These are phyloP conservation scores for Aspergillus ellipticus DNA, from an alignment of 495 filamentous ascomycete species.

Conservation along the genomic window DNA sequence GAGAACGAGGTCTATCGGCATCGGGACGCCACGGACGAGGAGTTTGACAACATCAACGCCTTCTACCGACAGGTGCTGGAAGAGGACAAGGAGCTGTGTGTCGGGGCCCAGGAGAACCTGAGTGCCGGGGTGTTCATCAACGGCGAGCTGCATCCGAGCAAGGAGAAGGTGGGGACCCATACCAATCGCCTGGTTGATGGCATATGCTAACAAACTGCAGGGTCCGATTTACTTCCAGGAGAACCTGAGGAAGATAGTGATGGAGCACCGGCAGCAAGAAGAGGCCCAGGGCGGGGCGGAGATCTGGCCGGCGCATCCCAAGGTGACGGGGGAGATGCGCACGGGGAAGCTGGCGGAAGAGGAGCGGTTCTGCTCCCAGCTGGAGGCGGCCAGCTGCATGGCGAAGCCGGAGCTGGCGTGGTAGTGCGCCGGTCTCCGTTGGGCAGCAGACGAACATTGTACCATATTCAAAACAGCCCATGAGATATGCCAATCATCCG, in stretches of 20 bases:
- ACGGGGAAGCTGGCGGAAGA: constrained; percentile 22
- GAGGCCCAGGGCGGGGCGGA: constrained; percentile 34
- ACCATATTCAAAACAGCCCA: no score
- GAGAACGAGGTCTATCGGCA: constrained; percentile 49
- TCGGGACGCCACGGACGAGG: constrained; percentile 37
- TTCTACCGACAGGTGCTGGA: constrained; percentile 44
- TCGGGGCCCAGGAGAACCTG: constrained; percentile 43
- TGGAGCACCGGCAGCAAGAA: constrained; percentile 30
- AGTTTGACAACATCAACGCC: constrained; percentile 40
- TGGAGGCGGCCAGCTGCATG: constrained; percentile 24
- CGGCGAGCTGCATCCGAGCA: constrained; percentile 47
- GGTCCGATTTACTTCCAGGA: constrained; percentile 45
- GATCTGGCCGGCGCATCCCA: constrained; percentile 36
- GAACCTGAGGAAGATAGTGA: constrained; percentile 33
- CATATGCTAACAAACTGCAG: constrained; percentile 2
- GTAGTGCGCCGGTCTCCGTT: constrained; percentile 7
- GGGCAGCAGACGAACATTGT: no score
- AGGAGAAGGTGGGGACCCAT: constrained; percentile 33
- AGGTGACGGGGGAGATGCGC: constrained; percentile 3
- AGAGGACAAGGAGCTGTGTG: constrained; percentile 49
- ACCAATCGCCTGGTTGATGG: background rate
- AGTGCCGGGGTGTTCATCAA: constrained; percentile 45
- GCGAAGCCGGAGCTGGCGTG: constrained; percentile 21
- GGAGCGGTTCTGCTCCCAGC: constrained; percentile 24
- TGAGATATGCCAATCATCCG: no score